Base-by-base conservation (phyloP, 495 filamentous ascomycete species). In the Penicillium alfredii region DNA sequence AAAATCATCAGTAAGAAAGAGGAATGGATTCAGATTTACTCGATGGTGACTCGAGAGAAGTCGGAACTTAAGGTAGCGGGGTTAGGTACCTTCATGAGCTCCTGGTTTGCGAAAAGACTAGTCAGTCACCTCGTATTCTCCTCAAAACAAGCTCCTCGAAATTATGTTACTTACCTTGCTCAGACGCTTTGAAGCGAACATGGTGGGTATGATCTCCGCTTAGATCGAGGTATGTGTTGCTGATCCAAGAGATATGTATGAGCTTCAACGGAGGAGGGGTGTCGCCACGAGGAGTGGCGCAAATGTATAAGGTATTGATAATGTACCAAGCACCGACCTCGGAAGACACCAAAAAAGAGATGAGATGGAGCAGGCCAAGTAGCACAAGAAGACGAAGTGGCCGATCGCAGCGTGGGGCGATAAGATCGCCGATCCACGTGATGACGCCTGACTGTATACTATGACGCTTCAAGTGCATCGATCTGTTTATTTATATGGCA, bases 101-200 rank as follows among this genome's bases (percentile, higher is more conserved):
- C 64, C 66, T 63, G 13, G 32, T 13, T 31, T 8, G 16, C 30
- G 23, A 17, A 30, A 11, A 22, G 27, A 19, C 22, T 4, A 1
- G 44, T 52, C n/a, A 49, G 33, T 21, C 21, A 38, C 4, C 0
- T 29, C 9, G 6, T 8, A 27, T n/a, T n/a, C n/a, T n/a, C n/a
- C 8, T 20, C 4, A 8, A 13, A 3, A 10, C 9, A 27, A 8
- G 5, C 8, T 12, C 5, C 2, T 17, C 14, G 28, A 20, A 4
- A 15, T 12, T 14, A 19, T 12, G 13, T 9, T 8, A 24, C 40
- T 26, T 53, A 72, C 71, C 57, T 72, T 74, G 55, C 68, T 55
- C 40, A 74, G 38, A 12, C 71, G 67, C 52, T 68, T 71, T 14
- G 38, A 50, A 3, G 69, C 68, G 33, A 74, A 74, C 61, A 68